A percentile compares a stretch with the other conserved stretches of the same genome.
phyloP scores from a whole-genome alignment of 495 filamentous ascomycete species.

The Bombardia bombarda region DNA sequence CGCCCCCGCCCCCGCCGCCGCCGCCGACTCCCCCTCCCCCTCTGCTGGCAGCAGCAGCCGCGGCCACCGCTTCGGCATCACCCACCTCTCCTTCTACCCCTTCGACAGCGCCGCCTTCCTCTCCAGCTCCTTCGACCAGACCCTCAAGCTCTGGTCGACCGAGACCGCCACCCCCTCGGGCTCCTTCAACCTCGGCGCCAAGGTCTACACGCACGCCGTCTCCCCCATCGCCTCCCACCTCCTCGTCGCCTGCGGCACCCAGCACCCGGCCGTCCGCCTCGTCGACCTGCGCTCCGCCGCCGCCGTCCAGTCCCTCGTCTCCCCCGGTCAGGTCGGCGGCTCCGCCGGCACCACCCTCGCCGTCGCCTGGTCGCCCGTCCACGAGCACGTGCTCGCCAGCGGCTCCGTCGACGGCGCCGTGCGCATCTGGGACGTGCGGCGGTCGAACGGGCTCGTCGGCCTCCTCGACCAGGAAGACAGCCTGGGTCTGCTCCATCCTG shows the following conservation, averaged over 20 bases:
- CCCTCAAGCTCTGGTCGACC: conserved; percentile 70
- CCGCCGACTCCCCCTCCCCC: neutral
- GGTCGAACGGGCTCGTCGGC: conserved; percentile 61
- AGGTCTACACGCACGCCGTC: conserved; percentile 66
- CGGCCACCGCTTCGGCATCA: conserved; percentile 71
- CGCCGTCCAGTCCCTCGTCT: conserved; percentile 60
- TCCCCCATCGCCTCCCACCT: conserved; percentile 65
- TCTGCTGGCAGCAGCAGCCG: neutral
- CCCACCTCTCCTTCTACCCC: conserved; percentile 79
- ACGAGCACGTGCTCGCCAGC: conserved; percentile 71
- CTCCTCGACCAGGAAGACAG: conserved; percentile 75
- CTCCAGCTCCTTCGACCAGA: conserved; percentile 76
- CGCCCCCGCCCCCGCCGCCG: neutral
- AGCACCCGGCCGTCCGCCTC: conserved; percentile 69
- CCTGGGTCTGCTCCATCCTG: conserved; percentile 40
- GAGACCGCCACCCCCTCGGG: conserved; percentile 49
- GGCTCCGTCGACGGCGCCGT: conserved; percentile 71
- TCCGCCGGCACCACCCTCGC: conserved; percentile 61
- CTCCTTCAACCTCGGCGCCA: conserved; percentile 63
- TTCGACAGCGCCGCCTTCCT: conserved; percentile 76
- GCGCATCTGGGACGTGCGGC: conserved; percentile 77
- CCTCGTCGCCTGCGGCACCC: conserved; percentile 76
- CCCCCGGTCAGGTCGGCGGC: conserved; percentile 38
- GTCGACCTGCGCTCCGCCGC: conserved; percentile 75
- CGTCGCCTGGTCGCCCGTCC: conserved; percentile 69